A percentile compares a stretch with the other conserved stretches of the same genome.
These are phyloP conservation scores for Pyronema omphalodes DNA, from an alignment of 495 filamentous ascomycete species.

Conservation along the genomic window DNA sequence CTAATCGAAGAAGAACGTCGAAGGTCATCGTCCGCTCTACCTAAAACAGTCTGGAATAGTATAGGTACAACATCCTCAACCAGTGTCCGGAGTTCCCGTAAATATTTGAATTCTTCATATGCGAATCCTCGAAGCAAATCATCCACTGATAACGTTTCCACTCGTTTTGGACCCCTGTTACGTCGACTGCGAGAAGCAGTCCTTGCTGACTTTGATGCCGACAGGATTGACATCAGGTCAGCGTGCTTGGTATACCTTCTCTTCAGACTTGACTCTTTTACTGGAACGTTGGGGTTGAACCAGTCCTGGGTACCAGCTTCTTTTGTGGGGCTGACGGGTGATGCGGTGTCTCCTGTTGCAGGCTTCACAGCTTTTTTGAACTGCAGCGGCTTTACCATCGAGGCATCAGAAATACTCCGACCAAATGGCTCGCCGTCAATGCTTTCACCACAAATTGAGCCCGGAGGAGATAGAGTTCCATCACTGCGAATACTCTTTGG, in stretches of 20 bases:
- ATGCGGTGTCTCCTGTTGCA: background rate
- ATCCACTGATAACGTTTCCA: slow-evolving; percentile 42
- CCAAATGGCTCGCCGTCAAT: background rate
- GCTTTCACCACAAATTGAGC: slow-evolving; percentile 2
- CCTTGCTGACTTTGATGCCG: slow-evolving; percentile 44
- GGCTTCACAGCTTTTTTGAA: slow-evolving; percentile 2
- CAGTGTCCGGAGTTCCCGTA: slow-evolving; percentile 77
- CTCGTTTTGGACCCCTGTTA: slow-evolving; percentile 9
- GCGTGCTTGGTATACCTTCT: slow-evolving; percentile 76
- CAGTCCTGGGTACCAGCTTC: background rate
- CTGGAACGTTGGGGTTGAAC: slow-evolving; percentile 2
- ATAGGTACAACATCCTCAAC: slow-evolving; percentile 95
- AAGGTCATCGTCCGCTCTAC: slow-evolving; percentile 33
- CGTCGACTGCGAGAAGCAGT: slow-evolving; percentile 38
- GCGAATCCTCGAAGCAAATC: slow-evolving; percentile 67
- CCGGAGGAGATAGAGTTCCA: slow-evolving; percentile 11
- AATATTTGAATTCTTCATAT: slow-evolving; percentile 75
- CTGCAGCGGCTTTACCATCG: slow-evolving; percentile 19
- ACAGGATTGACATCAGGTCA: slow-evolving; percentile 83
- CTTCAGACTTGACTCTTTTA: slow-evolving; percentile 31
- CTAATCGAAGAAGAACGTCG: slow-evolving; percentile 7
- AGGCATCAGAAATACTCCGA: slow-evolving; percentile 14
- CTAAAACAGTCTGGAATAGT: slow-evolving; percentile 67
- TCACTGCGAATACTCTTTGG: slow-evolving; percentile 18
- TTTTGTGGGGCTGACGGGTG: background rate